These are phyloP conservation scores for Piper longum DNA, from an alignment of 164 flowering plant genomes.

Conservation along the genomic window DNA sequence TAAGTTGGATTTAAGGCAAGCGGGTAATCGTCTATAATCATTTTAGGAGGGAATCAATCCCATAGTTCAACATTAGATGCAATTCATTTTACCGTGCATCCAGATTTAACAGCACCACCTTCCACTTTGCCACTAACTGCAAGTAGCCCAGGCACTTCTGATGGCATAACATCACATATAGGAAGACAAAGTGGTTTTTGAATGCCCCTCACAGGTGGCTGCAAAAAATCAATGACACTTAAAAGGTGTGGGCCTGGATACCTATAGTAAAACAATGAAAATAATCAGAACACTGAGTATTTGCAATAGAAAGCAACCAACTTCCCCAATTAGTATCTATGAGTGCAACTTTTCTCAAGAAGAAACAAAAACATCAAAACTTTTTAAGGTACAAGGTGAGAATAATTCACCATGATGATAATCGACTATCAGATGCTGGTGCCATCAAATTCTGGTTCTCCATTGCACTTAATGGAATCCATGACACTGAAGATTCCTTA, in stretches of 20 bases:
- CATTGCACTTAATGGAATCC: conserved; percentile 91
- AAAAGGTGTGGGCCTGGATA: conserved; percentile 56
- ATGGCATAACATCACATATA: conserved; percentile 71
- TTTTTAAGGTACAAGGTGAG: neutral
- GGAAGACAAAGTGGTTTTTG: conserved; percentile 86
- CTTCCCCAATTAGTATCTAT: neutral
- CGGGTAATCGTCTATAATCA: neutral
- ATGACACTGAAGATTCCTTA: conserved; percentile 51
- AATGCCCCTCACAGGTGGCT: conserved; percentile 64
- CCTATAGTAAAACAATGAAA: conserved; percentile 36
- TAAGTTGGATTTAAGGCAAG: neutral
- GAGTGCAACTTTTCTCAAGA: neutral
- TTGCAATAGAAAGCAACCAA: neutral
- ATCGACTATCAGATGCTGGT: conserved; percentile 55
- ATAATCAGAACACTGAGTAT: neutral
- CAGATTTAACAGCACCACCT: conserved; percentile 77
- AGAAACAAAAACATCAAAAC: neutral
- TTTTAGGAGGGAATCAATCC: neutral
- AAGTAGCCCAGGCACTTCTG: conserved; percentile 46
- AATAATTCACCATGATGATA: conserved; percentile 58
- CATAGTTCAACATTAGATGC: neutral
- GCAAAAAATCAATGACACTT: conserved; percentile 74
- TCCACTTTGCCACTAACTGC: conserved; percentile 86
- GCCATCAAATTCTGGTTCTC: conserved; percentile 80
- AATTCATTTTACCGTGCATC: conserved; percentile 44